Base-by-base conservation (phyloP, 148 eudicot genomes). In the Simmondsia chinensis region DNA sequence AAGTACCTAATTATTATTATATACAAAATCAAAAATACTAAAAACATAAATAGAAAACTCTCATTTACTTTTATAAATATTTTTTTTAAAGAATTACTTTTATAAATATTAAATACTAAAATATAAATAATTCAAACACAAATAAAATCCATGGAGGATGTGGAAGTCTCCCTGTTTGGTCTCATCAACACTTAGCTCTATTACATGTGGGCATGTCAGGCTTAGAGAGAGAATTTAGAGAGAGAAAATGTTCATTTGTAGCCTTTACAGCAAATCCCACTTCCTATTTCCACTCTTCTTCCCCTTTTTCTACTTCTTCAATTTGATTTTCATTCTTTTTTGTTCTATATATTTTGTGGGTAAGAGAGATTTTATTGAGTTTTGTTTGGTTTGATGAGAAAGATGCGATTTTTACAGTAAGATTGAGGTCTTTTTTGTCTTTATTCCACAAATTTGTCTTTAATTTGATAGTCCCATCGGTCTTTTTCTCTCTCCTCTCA, bases 391-490 rank as follows among this genome's bases (percentile, higher is more conserved):
- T n/a, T n/a, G n/a, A n/a, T n/a, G 31, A 2, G 3, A 3, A 15
- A 15, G 8, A 7, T 23, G 15, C 13, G 28, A 42, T 10, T 47
- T 54, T 54, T 59, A 61, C 37, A 68, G 68, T 45, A 32, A 58
- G 27, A 51, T 6, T 51, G 35, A 49, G 38, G 39, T 45, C 64
- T 19, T 47, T 68, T 62, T 62, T 68, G 64, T 57, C 66, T 55
- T 23, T 22, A 71, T 66, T 66, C 72, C 48, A 50, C 45, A 57
- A 47, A 24, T 61, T 65, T 71, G 65, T 71, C 66, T 65, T 54
- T 45, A 40, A 54, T 53, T 39, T 34, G 47, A 16, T 33, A 43
- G 46, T 50, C 53, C 51, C 52, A n/a, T 50, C 32, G 13, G 37
- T 43, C 21, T 30, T 17, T 42, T 13, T 27, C 27, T 4, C 26